These are phyloP conservation scores for Colletotrichum acutatum DNA, from an alignment of 2,329 filamentous ascomycete genomes.

Conservation along the genomic window DNA sequence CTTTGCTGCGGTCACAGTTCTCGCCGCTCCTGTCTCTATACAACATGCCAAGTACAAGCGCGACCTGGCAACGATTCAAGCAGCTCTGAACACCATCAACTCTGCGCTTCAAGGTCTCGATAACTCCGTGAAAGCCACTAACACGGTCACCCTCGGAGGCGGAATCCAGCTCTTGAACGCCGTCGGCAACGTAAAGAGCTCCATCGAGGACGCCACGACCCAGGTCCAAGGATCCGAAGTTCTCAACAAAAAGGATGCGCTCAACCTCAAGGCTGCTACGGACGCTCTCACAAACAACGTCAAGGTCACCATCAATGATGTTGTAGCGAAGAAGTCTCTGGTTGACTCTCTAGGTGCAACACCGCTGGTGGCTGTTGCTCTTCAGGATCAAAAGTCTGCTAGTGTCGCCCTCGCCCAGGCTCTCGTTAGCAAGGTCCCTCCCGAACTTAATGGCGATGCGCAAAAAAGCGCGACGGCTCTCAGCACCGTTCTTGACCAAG, in stretches of 20 bases:
- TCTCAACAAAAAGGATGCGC: slow-evolving; percentile 1
- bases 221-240: slow-evolving; percentile 17
- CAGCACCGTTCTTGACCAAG: slow-evolving; percentile 20
- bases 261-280: slow-evolving; percentile 26
- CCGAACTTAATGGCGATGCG: slow-evolving; percentile 19
- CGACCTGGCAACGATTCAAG: slow-evolving; percentile 15
- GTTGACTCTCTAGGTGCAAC: slow-evolving; percentile 28
- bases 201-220: slow-evolving; percentile 23
- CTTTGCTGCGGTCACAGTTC: slow-evolving; percentile 3
- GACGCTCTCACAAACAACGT: slow-evolving; percentile 33
- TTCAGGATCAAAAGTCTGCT: slow-evolving; percentile 27
- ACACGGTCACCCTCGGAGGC: not conserved
- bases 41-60: slow-evolving; percentile 7
- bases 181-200: not conserved
- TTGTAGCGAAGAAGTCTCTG: slow-evolving; percentile 23
- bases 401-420: slow-evolving; percentile 26
- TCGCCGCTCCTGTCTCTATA: slow-evolving; percentile 17
- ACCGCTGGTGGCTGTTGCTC: slow-evolving; percentile 29
- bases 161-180: slow-evolving; percentile 15
- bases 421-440: slow-evolving; percentile 23
- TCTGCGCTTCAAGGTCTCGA: slow-evolving; percentile 22
- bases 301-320: slow-evolving; percentile 30
- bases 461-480: slow-evolving; percentile 23
- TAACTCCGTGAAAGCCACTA: slow-evolving; percentile 22
- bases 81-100: slow-evolving; percentile 29